Evolutionary conservation across 2,329 filamentous ascomycete species (phyloP).

Genomic region (Atkinsonella hypoxylon): DNA sequence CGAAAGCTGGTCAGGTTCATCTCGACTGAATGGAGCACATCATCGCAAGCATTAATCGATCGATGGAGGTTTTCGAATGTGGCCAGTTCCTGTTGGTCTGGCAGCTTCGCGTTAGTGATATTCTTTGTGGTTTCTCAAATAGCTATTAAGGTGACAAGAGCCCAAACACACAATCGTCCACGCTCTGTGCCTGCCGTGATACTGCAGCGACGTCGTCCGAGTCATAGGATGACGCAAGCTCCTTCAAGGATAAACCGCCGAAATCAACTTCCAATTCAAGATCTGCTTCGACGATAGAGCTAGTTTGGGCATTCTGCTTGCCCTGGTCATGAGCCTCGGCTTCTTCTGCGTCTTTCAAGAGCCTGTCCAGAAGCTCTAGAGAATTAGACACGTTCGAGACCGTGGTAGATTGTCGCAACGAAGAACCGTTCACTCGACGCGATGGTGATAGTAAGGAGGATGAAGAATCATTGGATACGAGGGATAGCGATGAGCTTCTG

Average conservation of each 20-base stretch:
- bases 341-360: constrained; percentile 24
- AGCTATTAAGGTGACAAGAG: not conserved
- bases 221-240: constrained; percentile 41
- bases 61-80: constrained; percentile 84
- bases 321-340: constrained; percentile 4
- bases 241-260: constrained; percentile 60
- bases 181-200: constrained; percentile 44
- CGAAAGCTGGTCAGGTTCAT: constrained; percentile 86
- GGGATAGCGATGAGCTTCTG: constrained; percentile 65
- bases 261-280: constrained; percentile 66
- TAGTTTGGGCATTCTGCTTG: constrained; percentile 5
- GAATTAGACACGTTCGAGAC: constrained; percentile 49
- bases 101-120: not conserved
- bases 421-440: constrained; percentile 55
- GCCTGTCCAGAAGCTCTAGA: constrained; percentile 50
- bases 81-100: constrained; percentile 67
- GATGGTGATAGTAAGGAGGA: constrained; percentile 58
- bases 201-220: constrained; percentile 8
- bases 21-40: constrained; percentile 87
- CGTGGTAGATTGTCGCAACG: constrained; percentile 45
- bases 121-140: not conserved
- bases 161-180: constrained; percentile 55
- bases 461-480: constrained; percentile 66
- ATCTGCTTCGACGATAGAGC: constrained; percentile 33
- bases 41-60: constrained; percentile 83